Conservation (phyloP, 2,329 filamentous ascomycete species). For the Aspergillus floridensis region DNA sequence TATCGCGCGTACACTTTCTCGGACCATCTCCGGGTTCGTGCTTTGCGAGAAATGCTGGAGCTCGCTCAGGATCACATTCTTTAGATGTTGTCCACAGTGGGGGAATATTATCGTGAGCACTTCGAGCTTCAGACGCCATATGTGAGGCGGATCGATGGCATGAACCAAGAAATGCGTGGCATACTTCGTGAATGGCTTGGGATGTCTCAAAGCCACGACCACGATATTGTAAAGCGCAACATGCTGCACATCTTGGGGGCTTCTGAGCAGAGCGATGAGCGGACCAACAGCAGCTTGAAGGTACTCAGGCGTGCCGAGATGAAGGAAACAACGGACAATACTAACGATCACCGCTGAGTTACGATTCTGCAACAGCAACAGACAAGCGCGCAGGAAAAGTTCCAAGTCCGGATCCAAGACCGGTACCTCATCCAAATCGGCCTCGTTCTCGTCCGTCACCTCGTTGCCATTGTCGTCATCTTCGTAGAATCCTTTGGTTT, state of each 20-base stretch:
- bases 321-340: conserved; percentile 78
- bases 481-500: conserved; percentile 74
- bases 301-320: conserved; percentile 77
- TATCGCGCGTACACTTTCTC: conserved; percentile 87
- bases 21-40: conserved; percentile 72
- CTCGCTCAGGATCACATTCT: conserved; percentile 85
- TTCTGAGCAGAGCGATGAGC: conserved; percentile 78
- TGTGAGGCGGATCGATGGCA: conserved; percentile 71
- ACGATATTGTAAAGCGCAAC: conserved; percentile 93
- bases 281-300: conserved; percentile 75
- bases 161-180: conserved; percentile 85
- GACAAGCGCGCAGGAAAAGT: conserved; percentile 74
- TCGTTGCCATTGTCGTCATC: conserved; percentile 57
- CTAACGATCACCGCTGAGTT: conserved; percentile 91
- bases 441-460: conserved; percentile 40
- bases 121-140: conserved; percentile 92
- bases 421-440: conserved; percentile 52
- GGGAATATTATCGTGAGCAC: conserved; percentile 88
- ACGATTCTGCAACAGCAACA: conserved; percentile 82
- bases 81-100: conserved; percentile 69
- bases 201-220: conserved; percentile 75
- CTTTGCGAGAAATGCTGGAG: conserved; percentile 86
- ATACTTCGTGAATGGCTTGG: conserved; percentile 81
- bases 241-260: conserved; percentile 82
- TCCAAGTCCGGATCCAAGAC: conserved; percentile 78